phyloP scores from a whole-genome alignment of 2,329 filamentous ascomycete species.

The Scolecobasidium constrictum region DNA sequence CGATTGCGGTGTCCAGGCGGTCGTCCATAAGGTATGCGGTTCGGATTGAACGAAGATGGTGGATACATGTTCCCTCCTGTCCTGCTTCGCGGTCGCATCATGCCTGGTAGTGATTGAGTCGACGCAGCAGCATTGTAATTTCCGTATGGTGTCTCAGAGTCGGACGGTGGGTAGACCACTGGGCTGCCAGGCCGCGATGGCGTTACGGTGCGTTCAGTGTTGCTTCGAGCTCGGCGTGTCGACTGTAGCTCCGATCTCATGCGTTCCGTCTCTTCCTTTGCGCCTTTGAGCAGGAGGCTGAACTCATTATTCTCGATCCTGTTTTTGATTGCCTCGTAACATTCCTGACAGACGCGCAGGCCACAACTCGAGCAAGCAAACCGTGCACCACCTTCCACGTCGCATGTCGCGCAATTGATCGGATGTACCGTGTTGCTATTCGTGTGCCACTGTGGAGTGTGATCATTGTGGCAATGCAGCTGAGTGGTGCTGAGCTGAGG shows the following conservation, averaged over 20 bases:
- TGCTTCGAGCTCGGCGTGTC: background rate
- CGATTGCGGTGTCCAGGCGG: background rate
- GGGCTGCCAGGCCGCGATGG: background rate
- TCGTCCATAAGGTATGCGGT: background rate
- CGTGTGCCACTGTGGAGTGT: slow-evolving; percentile 18
- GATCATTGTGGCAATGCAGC: slow-evolving; percentile 21
- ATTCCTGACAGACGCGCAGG: slow-evolving; percentile 22
- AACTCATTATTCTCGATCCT: background rate
- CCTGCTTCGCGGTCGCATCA: background rate
- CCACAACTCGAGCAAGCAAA: slow-evolving; percentile 26
- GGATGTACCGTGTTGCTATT: slow-evolving; percentile 22
- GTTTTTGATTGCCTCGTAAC: slow-evolving; percentile 10
- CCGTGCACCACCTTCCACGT: slow-evolving; percentile 15
- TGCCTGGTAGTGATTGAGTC: background rate
- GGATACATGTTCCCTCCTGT: background rate
- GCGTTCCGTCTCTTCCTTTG: background rate
- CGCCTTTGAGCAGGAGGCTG: background rate
- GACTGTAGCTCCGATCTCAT: background rate
- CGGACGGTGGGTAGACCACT: background rate
- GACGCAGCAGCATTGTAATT: background rate
- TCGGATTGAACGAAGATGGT: background rate
- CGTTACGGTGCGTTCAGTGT: background rate
- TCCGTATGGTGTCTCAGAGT: background rate
- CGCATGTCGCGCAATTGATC: slow-evolving; percentile 26
- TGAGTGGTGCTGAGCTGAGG: slow-evolving; percentile 20